A percentile compares a stretch with the other conserved stretches of the same genome.
Evolutionary conservation across 208 protist genomes (phyloP).

Genomic region (Leishmania braziliensis): DNA sequence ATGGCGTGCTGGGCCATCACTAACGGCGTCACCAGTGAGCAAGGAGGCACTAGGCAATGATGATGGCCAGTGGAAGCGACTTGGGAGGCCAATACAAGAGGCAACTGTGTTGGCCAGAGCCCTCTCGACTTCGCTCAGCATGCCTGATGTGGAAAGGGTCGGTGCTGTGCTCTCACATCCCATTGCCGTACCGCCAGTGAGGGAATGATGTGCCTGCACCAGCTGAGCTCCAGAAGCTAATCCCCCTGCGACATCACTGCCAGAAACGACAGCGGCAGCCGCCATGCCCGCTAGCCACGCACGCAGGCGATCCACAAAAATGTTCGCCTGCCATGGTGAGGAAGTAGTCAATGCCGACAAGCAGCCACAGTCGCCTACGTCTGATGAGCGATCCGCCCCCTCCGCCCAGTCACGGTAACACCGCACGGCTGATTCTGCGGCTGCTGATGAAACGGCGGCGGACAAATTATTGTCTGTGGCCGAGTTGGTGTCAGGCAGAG

Average conservation of each 20-base stretch:
- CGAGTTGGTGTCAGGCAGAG: not conserved
- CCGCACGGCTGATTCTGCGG: not conserved
- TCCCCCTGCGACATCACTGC: not conserved
- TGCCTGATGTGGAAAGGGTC: not conserved
- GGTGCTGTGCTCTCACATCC: not conserved
- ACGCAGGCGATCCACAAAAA: not conserved
- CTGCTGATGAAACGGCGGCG: not conserved
- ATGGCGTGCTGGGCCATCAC: not conserved
- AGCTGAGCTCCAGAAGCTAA: not conserved
- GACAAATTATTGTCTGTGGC: not conserved
- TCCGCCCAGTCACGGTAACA: not conserved
- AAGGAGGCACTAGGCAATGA: not conserved
- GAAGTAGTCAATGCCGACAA: not conserved
- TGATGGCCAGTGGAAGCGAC: slow-evolving; percentile 45
- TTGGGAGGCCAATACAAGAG: slow-evolving; percentile 32
- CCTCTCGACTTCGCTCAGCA: slow-evolving; percentile 33
- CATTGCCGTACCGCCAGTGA: not conserved
- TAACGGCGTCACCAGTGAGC: not conserved
- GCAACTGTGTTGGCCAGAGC: slow-evolving; percentile 36
- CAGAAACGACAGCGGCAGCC: not conserved
- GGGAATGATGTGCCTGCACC: slow-evolving; percentile 5
- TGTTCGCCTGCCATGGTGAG: not conserved
- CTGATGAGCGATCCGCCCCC: not conserved
- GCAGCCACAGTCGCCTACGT: not conserved
- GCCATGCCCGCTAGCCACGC: slow-evolving; percentile 2